These are phyloP conservation scores for Arthrinium phaeospermum DNA, from an alignment of 2,329 filamentous ascomycete species.

Conservation along the genomic window DNA sequence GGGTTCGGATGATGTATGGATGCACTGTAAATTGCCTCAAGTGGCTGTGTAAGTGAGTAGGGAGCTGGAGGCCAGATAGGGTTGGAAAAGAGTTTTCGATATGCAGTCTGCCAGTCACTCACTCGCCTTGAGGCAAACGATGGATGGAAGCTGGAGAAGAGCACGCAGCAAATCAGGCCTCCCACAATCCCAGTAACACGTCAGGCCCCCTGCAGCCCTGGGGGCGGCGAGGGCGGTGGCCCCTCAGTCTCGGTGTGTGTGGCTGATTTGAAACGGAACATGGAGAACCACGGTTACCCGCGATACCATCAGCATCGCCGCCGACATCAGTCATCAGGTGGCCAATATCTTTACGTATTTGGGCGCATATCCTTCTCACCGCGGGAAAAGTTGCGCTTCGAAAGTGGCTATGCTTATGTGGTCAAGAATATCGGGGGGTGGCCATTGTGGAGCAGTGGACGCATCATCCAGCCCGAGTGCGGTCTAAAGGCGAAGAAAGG, in stretches of 20 bases:
- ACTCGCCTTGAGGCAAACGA: neutral
- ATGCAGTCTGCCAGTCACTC: neutral
- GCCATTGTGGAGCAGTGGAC: neutral
- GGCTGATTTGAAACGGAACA: conserved; percentile 5
- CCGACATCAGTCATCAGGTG: conserved; percentile 1
- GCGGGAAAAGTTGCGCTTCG: neutral
- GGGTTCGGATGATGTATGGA: conserved; percentile 2
- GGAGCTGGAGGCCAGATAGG: neutral
- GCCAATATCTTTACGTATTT: neutral
- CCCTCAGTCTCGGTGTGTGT: neutral
- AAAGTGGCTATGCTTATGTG: neutral
- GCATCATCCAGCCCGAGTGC: conserved; percentile 13
- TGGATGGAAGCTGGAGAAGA: neutral
- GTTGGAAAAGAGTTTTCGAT: neutral
- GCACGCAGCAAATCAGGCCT: neutral
- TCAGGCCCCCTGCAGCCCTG: neutral
- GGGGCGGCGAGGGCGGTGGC: neutral
- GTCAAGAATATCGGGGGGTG: conserved; percentile 1
- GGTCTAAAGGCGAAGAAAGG: neutral
- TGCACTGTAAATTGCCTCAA: neutral
- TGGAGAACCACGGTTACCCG: neutral
- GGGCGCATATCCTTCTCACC: neutral
- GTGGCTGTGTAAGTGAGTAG: neutral
- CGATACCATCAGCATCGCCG: conserved; percentile 14
- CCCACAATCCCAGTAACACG: neutral